phyloP scores from a whole-genome alignment of 2,329 filamentous ascomycete species.

The Alternaria rosae region DNA sequence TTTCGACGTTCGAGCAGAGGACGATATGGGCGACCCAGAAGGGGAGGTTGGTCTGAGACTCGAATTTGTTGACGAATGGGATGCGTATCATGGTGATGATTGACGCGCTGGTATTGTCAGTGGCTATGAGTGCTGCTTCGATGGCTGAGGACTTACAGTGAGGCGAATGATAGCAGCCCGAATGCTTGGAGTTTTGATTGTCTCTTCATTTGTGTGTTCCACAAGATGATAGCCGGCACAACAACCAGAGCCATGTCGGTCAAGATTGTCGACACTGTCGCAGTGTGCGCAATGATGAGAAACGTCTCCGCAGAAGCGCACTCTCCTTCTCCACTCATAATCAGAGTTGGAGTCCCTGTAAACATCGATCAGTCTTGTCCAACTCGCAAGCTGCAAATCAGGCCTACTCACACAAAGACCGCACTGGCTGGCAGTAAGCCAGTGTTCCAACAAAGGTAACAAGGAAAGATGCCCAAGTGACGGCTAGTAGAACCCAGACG shows the following conservation, averaged over 20 bases:
- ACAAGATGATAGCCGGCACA: constrained; percentile 29
- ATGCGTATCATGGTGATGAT: constrained; percentile 30
- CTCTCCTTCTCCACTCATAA: constrained; percentile 19
- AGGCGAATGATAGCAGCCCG: constrained; percentile 29
- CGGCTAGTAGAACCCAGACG: constrained; percentile 21
- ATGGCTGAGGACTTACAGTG: constrained; percentile 13
- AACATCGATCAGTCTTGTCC: neutral
- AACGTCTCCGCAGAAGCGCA: constrained; percentile 29
- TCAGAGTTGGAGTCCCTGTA: constrained; percentile 16
- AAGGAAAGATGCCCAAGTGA: constrained; percentile 31
- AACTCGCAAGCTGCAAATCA: neutral
- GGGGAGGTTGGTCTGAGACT: constrained; percentile 19
- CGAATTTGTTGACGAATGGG: constrained; percentile 33
- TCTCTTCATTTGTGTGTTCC: constrained; percentile 35
- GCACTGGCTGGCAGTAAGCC: constrained; percentile 27
- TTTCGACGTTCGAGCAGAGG: constrained; percentile 35
- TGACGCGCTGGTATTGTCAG: constrained; percentile 9
- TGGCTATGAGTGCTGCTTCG: neutral
- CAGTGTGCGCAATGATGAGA: constrained; percentile 29
- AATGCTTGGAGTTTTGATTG: constrained; percentile 32
- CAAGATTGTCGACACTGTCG: constrained; percentile 29
- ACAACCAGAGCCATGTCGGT: constrained; percentile 31
- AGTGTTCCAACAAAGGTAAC: constrained; percentile 32
- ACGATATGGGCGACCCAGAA: constrained; percentile 35
- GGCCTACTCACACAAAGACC: constrained; percentile 9